Evolutionary conservation across 306 rosid genomes (phyloP).

Genomic region (Adenanthera pavonina): DNA sequence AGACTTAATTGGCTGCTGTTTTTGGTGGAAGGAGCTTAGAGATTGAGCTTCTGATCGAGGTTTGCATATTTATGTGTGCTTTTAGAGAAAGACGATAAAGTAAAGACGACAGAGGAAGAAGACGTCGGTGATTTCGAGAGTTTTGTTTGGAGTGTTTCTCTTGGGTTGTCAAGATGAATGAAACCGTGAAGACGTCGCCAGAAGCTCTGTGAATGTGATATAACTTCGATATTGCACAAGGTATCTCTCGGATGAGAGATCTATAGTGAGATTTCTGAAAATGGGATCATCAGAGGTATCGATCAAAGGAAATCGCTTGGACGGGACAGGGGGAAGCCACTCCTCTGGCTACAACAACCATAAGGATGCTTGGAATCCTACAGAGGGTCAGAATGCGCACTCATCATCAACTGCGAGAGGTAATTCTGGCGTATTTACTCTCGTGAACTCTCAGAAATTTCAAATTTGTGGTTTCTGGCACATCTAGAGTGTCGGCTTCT

Average conservation of each 20-base stretch:
- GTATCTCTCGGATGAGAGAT: neutral
- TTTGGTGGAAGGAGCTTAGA: neutral
- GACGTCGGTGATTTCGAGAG: neutral
- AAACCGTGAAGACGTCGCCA: neutral
- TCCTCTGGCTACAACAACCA: constrained; percentile 43
- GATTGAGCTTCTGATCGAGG: no score
- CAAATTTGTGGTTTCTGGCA: neutral
- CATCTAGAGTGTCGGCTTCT: neutral
- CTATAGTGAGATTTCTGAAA: neutral
- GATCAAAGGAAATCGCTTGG: constrained; percentile 56
- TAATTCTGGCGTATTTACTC: constrained; percentile 33
- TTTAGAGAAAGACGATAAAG: neutral
- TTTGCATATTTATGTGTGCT: neutral
- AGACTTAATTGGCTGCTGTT: neutral
- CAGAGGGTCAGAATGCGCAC: constrained; percentile 51
- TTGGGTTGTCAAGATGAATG: neutral
- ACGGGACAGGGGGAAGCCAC: constrained; percentile 55
- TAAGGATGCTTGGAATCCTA: constrained; percentile 39
- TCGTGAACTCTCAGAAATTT: constrained; percentile 6
- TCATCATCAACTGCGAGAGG: constrained; percentile 48
- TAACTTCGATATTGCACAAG: neutral
- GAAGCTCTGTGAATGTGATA: constrained; percentile 8
- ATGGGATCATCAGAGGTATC: constrained; percentile 63
- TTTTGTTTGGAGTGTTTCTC: neutral
- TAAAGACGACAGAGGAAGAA: neutral